Conservation (phyloP, 768 basidiomycete species). For the Tremella fuciformis region DNA sequence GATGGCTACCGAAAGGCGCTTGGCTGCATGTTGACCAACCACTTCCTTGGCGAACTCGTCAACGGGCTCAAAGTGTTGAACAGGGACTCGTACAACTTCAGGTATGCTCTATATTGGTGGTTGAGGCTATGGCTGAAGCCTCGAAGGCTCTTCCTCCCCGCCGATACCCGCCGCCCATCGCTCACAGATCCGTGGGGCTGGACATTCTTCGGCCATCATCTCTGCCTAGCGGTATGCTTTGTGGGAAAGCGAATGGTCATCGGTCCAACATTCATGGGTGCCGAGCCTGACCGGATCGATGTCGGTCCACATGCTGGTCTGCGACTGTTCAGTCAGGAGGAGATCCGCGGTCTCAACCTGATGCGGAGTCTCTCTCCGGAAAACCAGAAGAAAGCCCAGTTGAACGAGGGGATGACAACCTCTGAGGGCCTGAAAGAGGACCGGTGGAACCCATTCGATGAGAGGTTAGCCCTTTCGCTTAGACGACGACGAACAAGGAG, state of each 20-base stretch:
- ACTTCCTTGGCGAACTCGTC: constrained; percentile 44
- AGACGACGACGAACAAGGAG: not conserved
- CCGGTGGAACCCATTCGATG: constrained; percentile 47
- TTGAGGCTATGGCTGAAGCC: too few relatives aligned
- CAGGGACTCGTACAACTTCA: constrained; percentile 44
- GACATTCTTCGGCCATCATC: constrained; percentile 46
- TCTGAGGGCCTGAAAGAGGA: constrained; percentile 31
- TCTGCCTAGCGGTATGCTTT: constrained; percentile 43
- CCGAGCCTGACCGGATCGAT: constrained; percentile 47
- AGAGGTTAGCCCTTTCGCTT: constrained; percentile 6
- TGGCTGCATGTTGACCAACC: constrained; percentile 41
- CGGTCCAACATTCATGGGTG: constrained; percentile 45
- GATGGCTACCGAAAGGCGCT: constrained; percentile 42
- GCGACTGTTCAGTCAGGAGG: constrained; percentile 39
- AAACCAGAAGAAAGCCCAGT: constrained; percentile 36
- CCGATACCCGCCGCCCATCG: constrained; percentile 14
- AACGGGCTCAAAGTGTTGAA: constrained; percentile 38
- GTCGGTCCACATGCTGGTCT: constrained; percentile 36
- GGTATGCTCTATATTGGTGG: not conserved
- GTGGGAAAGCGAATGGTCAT: constrained; percentile 40
- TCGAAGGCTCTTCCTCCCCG: constrained; percentile 19
- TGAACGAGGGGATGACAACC: constrained; percentile 27
- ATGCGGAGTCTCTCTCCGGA: constrained; percentile 35
- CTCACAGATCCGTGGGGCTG: constrained; percentile 37
- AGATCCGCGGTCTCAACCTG: constrained; percentile 35